Evolutionary conservation across 129 eudicot species (phyloP).

Genomic region (Logfia minima): DNA sequence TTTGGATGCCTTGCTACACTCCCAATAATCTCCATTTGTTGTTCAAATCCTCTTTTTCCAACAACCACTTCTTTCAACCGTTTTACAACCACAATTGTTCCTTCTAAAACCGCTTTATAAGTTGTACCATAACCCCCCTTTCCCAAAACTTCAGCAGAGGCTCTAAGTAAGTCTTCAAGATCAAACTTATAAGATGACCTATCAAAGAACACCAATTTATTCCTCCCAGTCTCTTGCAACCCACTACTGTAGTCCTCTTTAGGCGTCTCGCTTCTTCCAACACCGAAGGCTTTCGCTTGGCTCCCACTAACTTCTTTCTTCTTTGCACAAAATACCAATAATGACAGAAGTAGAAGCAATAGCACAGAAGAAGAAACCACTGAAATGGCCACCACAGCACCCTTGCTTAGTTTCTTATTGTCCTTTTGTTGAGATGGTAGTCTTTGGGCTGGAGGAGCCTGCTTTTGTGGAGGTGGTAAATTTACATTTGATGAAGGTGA

Average conservation of each 20-base stretch:
- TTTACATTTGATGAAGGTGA: conserved; percentile 27
- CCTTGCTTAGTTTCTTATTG: conserved; percentile 47
- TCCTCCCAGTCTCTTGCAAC: conserved; percentile 59
- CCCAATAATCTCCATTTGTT: conserved; percentile 82
- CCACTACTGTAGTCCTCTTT: conserved; percentile 73
- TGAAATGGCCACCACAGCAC: conserved; percentile 56
- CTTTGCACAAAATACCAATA: conserved; percentile 42
- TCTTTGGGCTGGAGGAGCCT: conserved; percentile 38
- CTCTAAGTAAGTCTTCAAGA: conserved; percentile 91
- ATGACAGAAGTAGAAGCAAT: conserved; percentile 33
- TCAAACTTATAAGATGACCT: conserved; percentile 57
- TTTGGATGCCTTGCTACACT: conserved; percentile 56
- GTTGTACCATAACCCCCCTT: conserved; percentile 87
- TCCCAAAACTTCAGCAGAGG: conserved; percentile 95
- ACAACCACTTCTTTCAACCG: conserved; percentile 72
- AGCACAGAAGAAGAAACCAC: conserved; percentile 50
- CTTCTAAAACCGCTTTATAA: conserved; percentile 77
- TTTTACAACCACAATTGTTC: conserved; percentile 77
- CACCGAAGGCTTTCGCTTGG: conserved; percentile 40
- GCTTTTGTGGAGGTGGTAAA: conserved; percentile 42
- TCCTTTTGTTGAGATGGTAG: conserved; percentile 34
- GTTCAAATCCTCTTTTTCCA: conserved; percentile 81
- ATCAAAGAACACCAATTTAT: conserved; percentile 69
- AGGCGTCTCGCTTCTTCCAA: conserved; percentile 53
- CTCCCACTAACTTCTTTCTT: conserved; percentile 37